phyloP scores from a whole-genome alignment of 441 rosid species.

The Eugenia klotzschiana region DNA sequence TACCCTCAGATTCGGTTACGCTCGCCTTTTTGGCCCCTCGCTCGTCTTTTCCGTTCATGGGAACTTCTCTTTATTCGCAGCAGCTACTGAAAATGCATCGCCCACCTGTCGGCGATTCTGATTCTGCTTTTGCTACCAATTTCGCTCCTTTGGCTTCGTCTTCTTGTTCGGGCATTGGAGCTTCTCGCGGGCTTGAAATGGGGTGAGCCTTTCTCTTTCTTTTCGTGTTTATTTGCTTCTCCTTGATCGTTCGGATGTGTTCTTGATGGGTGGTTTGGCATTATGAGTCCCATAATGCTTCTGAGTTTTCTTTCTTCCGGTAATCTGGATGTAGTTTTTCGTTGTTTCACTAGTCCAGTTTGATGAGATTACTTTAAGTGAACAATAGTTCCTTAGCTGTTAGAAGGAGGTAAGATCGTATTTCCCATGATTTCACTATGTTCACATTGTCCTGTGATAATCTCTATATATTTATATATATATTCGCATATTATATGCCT shows the following conservation, averaged over 20 bases:
- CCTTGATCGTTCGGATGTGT: not conserved
- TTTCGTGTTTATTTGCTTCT: not conserved
- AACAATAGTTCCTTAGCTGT: not conserved
- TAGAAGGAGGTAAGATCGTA: not conserved
- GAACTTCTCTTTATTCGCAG: not conserved
- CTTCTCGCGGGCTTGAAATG: slow-evolving; percentile 20
- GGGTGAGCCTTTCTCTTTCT: slow-evolving; percentile 20
- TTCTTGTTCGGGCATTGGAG: slow-evolving; percentile 6
- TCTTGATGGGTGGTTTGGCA: not conserved
- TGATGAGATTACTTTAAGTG: not conserved
- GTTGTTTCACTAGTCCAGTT: not conserved
- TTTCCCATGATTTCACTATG: not conserved
- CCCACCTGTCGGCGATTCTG: slow-evolving; percentile 13
- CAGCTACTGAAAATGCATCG: slow-evolving; percentile 21
- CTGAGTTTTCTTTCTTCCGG: not conserved
- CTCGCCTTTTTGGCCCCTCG: not conserved
- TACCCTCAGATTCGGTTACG: not conserved
- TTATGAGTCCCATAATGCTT: not conserved
- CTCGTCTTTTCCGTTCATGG: not conserved
- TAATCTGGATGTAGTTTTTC: not conserved
- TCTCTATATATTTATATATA: too few relatives aligned
- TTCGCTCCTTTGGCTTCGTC: slow-evolving; percentile 8
- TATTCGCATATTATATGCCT: not conserved
- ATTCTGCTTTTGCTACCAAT: slow-evolving; percentile 3
- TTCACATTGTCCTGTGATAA: not conserved